phyloP scores from a whole-genome alignment of 768 basidiomycete genomes.

The Amanita molliuscula region DNA sequence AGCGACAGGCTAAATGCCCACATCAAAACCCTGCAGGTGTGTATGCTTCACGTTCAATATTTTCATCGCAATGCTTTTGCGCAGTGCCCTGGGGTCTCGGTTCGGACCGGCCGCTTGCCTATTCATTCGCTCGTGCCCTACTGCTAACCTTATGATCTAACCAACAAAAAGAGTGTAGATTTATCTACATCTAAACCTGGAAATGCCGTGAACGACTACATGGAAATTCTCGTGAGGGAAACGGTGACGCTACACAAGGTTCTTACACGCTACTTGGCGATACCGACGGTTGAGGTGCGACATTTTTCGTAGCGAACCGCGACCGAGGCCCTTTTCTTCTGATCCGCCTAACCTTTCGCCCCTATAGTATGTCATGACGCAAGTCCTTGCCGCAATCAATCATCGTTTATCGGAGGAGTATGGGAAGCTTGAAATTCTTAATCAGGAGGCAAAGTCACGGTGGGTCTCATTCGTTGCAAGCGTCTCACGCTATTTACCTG shows the following conservation, averaged over 20 bases:
- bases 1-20: constrained; percentile 85
- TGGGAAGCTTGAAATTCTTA: constrained; percentile 69
- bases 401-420: constrained; percentile 85
- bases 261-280: constrained; percentile 78
- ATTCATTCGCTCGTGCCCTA: background rate
- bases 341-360: constrained; percentile 7
- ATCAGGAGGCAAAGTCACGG: constrained; percentile 80
- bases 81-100: background rate
- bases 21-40: constrained; percentile 71
- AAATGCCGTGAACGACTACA: constrained; percentile 76
- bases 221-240: constrained; percentile 89
- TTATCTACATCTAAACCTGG: constrained; percentile 61
- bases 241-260: constrained; percentile 95
- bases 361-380: constrained; percentile 80
- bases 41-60: constrained; percentile 7
- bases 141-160: background rate
- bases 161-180: constrained; percentile 48
- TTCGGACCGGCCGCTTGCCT: background rate
- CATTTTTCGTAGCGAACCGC: constrained; percentile 7
- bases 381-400: constrained; percentile 91
- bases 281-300: constrained; percentile 74
- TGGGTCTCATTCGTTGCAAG: constrained; percentile 22
- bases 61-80: background rate
- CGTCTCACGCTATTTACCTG: background rate
- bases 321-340: constrained; percentile 7